Evolutionary conservation across 1,284 basidiomycete species (phyloP).

Genomic region (Apiotrichum veenhuisii): DNA sequence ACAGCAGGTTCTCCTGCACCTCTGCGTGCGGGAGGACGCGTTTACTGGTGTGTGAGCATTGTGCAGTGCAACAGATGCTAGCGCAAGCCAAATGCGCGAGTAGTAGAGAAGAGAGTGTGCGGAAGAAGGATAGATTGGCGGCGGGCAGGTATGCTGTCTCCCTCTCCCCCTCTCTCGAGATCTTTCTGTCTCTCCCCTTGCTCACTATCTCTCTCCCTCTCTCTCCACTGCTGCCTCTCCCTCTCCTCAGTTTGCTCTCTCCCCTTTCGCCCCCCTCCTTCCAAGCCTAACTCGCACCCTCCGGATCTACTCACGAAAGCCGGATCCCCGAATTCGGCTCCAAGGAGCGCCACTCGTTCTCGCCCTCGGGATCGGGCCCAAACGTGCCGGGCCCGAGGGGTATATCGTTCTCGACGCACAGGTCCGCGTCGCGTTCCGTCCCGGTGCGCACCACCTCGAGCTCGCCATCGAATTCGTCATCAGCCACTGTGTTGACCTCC

Average conservation of each 20-base stretch:
- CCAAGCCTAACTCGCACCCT: neutral
- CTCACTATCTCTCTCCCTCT: too few relatives aligned
- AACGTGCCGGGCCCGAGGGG: conserved; percentile 68
- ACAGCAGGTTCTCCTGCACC: conserved; percentile 76
- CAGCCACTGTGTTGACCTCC: neutral
- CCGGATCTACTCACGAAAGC: conserved; percentile 60
- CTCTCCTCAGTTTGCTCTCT: too few relatives aligned
- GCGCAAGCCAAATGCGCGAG: too few relatives aligned
- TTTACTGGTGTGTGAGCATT: conserved; percentile 54
- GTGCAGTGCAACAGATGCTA: too few relatives aligned
- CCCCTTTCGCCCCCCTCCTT: neutral
- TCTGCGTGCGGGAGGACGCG: conserved; percentile 69
- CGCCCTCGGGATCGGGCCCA: conserved; percentile 43
- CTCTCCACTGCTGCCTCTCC: too few relatives aligned
- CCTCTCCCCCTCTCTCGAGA: too few relatives aligned
- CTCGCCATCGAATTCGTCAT: conserved; percentile 8
- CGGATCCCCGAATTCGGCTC: conserved; percentile 87
- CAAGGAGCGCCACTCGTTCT: conserved; percentile 60
- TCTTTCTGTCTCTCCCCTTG: too few relatives aligned
- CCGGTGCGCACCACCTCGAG: conserved; percentile 13
- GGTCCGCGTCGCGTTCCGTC: conserved; percentile 56
- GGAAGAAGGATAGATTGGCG: too few relatives aligned
- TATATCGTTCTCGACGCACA: conserved; percentile 71
- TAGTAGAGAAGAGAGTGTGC: too few relatives aligned
- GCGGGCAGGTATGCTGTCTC: too few relatives aligned